Evolutionary conservation across 2,329 filamentous ascomycete species (phyloP).

Genomic region (Cytospora schulzeri): DNA sequence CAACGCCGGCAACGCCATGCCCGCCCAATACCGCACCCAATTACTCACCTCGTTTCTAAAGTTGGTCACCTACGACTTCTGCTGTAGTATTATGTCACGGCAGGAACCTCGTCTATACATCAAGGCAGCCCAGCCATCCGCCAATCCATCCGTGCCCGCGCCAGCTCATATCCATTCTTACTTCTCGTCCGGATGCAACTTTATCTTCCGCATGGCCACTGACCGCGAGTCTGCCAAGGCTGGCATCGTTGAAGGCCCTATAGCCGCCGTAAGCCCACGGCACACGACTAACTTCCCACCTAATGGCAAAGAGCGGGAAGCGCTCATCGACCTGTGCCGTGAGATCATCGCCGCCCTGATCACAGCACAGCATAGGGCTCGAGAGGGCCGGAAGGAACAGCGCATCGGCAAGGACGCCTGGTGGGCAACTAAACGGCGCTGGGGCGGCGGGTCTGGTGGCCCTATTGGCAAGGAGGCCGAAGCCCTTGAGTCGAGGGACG

Average conservation of each 20-base stretch:
- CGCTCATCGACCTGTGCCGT: constrained; percentile 62
- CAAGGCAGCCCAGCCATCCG: constrained; percentile 39
- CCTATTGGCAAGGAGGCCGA: constrained; percentile 60
- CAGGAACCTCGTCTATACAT: constrained; percentile 62
- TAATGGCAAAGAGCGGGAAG: constrained; percentile 52
- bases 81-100: constrained; percentile 61
- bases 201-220: constrained; percentile 60
- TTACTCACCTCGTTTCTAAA: constrained; percentile 64
- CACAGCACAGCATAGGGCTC: constrained; percentile 64
- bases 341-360: constrained; percentile 63
- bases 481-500: constrained; percentile 42
- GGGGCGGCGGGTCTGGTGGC: constrained; percentile 65
- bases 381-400: constrained; percentile 58
- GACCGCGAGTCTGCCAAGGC: constrained; percentile 62
- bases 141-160: constrained; percentile 28
- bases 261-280: constrained; percentile 62
- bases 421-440: constrained; percentile 63
- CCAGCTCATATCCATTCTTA: constrained; percentile 49
- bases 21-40: constrained; percentile 58
- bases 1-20: constrained; percentile 57
- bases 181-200: constrained; percentile 60
- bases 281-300: constrained; percentile 53
- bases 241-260: constrained; percentile 62
- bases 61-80: constrained; percentile 66
- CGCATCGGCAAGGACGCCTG: constrained; percentile 61